Evolutionary conservation across 768 basidiomycete species (phyloP).

Genomic region (Tremella fuciformis): DNA sequence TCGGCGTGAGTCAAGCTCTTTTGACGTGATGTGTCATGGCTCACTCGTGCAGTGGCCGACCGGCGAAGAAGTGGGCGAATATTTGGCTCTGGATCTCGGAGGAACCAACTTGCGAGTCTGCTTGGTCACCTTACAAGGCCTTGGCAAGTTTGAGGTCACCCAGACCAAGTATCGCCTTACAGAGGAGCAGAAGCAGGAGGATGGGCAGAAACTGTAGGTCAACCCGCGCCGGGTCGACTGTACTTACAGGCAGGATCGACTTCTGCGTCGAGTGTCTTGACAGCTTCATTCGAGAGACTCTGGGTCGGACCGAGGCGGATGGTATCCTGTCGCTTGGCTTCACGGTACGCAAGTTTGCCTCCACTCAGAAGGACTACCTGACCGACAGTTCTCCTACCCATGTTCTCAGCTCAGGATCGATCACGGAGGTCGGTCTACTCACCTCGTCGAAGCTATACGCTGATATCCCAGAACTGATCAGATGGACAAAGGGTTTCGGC

Average conservation of each 20-base stretch:
- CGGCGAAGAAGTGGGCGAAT: slow-evolving; percentile 83
- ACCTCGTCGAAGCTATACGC: slow-evolving; percentile 4
- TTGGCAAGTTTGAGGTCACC: slow-evolving; percentile 95
- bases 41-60: slow-evolving; percentile 80
- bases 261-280: slow-evolving; percentile 94
- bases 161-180: slow-evolving; percentile 95
- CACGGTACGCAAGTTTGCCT: slow-evolving; percentile 63
- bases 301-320: slow-evolving; percentile 52
- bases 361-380: slow-evolving; percentile 3
- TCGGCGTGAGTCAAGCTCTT: slow-evolving; percentile 52
- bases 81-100: slow-evolving; percentile 67
- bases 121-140: slow-evolving; percentile 84
- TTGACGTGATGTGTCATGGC: slow-evolving; percentile 58
- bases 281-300: slow-evolving; percentile 76
- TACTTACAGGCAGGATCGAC: slow-evolving; percentile 59
- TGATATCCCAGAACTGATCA: slow-evolving; percentile 63
- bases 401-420: slow-evolving; percentile 91
- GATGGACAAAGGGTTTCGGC: slow-evolving; percentile 99
- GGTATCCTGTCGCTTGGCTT: slow-evolving; percentile 79
- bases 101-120: slow-evolving; percentile 99
- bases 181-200: slow-evolving; percentile 96
- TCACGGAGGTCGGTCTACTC: slow-evolving; percentile 61
- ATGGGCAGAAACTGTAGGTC: slow-evolving; percentile 77
- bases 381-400: slow-evolving; percentile 79
- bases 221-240: not conserved